A percentile compares a stretch with the other conserved stretches of the same genome.
phyloP scores from a whole-genome alignment of 2,329 filamentous ascomycete species.

The Paecilomyces sp. region DNA sequence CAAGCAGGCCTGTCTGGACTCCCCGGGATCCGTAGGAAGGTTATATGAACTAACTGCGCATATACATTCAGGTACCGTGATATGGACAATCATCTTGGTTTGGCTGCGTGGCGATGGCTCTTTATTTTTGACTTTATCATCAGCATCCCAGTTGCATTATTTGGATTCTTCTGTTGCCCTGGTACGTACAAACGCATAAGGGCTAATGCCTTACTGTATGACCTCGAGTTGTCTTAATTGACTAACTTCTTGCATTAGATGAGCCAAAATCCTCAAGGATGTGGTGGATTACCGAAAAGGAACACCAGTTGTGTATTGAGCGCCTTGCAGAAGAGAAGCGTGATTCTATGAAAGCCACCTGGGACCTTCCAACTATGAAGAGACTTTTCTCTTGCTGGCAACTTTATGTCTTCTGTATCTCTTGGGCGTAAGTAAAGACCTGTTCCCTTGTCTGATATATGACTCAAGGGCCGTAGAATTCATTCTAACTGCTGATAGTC shows the following conservation, averaged over 20 bases:
- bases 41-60: neutral
- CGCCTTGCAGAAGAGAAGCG: slow-evolving; percentile 1
- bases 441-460: neutral
- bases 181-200: neutral
- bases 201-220: neutral
- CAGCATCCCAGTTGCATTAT: neutral
- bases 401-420: neutral
- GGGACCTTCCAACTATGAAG: neutral
- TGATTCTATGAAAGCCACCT: neutral
- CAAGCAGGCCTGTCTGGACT: slow-evolving; percentile 1
- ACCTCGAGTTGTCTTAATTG: neutral
- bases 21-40: neutral
- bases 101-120: slow-evolving; percentile 2
- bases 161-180: slow-evolving; percentile 3
- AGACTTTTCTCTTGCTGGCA: slow-evolving; percentile 1
- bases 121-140: slow-evolving; percentile 5
- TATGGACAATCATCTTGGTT: neutral
- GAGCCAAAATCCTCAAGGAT: slow-evolving; percentile 1
- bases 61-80: neutral
- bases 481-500: neutral
- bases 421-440: neutral
- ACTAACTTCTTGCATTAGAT: neutral
- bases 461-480: neutral
- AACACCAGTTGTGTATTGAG: neutral
- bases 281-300: slow-evolving; percentile 3